Evolutionary conservation across 495 filamentous ascomycete genomes (phyloP).

Genomic region (Daldinia childiae): DNA sequence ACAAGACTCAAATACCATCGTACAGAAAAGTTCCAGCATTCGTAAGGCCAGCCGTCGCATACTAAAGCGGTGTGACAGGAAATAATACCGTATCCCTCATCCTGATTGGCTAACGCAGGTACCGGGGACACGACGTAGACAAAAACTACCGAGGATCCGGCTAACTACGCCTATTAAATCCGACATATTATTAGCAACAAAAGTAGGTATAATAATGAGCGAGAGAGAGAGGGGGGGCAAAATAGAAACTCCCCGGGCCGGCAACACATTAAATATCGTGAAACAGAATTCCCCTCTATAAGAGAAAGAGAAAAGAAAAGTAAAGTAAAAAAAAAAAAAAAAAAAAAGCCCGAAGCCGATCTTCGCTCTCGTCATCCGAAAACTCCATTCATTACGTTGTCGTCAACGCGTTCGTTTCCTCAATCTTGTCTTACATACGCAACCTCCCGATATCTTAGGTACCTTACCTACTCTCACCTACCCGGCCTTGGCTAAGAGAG

Average conservation of each 20-base stretch:
- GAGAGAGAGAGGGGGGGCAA: neutral
- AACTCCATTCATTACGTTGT: neutral
- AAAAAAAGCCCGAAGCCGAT: neutral
- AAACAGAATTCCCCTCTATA: neutral
- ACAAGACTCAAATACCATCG: neutral
- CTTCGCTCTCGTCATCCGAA: neutral
- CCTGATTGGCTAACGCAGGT: conserved; percentile 22
- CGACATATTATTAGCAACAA: conserved; percentile 4
- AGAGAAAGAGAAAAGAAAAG: neutral
- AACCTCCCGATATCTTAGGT: neutral
- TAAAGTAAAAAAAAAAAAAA: no score
- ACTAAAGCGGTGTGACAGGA: conserved; percentile 22
- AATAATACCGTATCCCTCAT: neutral
- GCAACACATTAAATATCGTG: neutral
- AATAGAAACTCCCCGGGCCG: conserved; percentile 1
- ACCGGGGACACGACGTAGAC: conserved; percentile 25
- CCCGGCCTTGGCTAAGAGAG: neutral
- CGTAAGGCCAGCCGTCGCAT: conserved; percentile 4
- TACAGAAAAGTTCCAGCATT: neutral
- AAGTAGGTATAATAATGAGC: neutral
- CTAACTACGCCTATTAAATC: conserved; percentile 16
- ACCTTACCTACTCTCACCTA: neutral
- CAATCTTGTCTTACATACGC: neutral
- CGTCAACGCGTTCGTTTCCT: neutral
- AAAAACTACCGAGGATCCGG: conserved; percentile 30